Base-by-base conservation (phyloP, 176 grass and related monocot genomes). In the Oryza brachyantha region DNA sequence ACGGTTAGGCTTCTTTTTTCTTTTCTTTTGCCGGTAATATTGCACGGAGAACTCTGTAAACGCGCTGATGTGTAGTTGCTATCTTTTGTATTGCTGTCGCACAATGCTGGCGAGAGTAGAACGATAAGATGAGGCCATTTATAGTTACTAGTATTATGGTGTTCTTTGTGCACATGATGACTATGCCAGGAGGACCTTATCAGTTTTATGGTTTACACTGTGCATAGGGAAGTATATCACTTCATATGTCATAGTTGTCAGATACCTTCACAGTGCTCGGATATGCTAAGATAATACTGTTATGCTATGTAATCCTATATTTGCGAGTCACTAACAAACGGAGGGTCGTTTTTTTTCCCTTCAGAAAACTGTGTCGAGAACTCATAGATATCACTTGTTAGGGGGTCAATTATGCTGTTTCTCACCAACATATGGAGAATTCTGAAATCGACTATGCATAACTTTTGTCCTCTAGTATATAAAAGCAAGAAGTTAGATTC, bases 11-110 rank as follows among this genome's bases (percentile, higher is more conserved):
- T 25, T 13, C 63, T 64, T 48, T 72, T n/a, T n/a, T n/a, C n/a
- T n/a, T n/a, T n/a, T n/a, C n/a, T 26, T 25, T 25, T 32, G 27
- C n/a, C 35, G 35, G 11, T 62, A 61, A 3, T 26, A 42, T 54
- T 67, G 25, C 14, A 76, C 69, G 64, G 40, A 48, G 58, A 76
- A 84, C 17, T 81, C 55, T 61, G 37, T 45, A 40, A 61, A 76
- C 28, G 64, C 10, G 26, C 6, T 40, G 43, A 3, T 66, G n/a
- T 74, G 21, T 39, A 65, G 43, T 39, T 29, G 60, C 34, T 52
- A 14, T 10, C 35, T 64, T 68, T 26, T 68, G 37, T 27, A 34
- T 19, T 42, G 24, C 4, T 7, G 17, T 42, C 45, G 43, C 54
- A 64, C 16, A 83, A 65, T 48, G 14, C 3, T 60, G 50, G 3